Base-by-base conservation (phyloP, 1,284 basidiomycete genomes). In the Xerocomus amazonicus region DNA sequence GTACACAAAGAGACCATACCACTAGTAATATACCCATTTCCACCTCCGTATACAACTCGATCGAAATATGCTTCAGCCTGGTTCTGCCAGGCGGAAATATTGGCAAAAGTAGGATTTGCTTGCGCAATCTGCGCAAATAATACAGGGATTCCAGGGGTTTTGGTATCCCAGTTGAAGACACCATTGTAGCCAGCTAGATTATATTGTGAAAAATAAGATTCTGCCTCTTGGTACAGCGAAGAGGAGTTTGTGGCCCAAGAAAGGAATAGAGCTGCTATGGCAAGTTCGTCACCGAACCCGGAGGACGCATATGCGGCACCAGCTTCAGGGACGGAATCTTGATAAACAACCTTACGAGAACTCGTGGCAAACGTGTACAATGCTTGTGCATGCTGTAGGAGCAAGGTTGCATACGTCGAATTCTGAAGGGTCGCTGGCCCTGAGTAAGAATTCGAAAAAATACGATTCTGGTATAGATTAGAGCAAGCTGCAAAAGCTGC, bases 131-230 rank as follows among this genome's bases (percentile, higher is more conserved):
- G 83, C 0, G 84, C 73, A 46, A 89, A 89, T 10, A 96, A 70
- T 16, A 96, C 78, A 37, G 84, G 80, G 0, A 90, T 63, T 1
- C 85, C 90, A 3, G 91, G 86, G 0, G 79, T 78, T 65, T 90
- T 90, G 2, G 81, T 81, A 63, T 95, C 92, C 93, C 94, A 97
- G 63, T 95, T 94, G 72, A 94, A 90, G 6, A 87, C 84, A 6
- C 73, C 68, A 46, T 83, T 71, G 37, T 75, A 70, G 2, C 73
- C 72, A 5, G 70, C 68, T 0, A 92, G 75, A 14, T 73, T 65
- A 60, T 80, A 87, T 33, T 81, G 70, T 5, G 70, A 61, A 65
- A 87, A 93, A 60, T 79, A 80, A 4, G 69, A 61, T 59, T 82
- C 74, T 0, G 90, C 91, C 51, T 90, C 78, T 17, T 76, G 63